A percentile compares a stretch with the other conserved stretches of the same genome.
Evolutionary conservation across 129 eudicot genomes (phyloP).

Genomic region (Flaveria sonorensis): DNA sequence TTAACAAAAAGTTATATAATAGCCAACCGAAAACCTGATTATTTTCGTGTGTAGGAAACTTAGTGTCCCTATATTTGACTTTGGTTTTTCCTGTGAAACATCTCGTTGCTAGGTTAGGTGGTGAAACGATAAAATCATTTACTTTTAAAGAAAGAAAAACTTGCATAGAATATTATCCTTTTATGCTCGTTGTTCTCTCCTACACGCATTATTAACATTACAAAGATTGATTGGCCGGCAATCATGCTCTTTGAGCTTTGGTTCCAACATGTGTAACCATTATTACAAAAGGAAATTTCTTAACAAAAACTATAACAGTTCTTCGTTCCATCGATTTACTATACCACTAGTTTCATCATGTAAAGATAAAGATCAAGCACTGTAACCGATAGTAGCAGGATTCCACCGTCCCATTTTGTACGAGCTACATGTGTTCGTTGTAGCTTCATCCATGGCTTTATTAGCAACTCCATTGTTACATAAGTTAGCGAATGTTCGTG

Average conservation of each 20-base stretch:
- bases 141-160: too few species aligned
- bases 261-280: not conserved
- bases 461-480: conserved; percentile 53
- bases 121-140: too few species aligned
- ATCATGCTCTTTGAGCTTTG: not conserved
- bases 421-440: conserved; percentile 43
- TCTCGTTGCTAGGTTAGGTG: too few species aligned
- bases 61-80: too few species aligned
- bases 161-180: not conserved
- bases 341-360: not conserved
- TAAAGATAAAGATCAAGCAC: conserved; percentile 20
- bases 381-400: conserved; percentile 39
- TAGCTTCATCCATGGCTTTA: conserved; percentile 50
- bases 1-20: too few species aligned
- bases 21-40: too few species aligned
- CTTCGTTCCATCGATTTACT: not conserved
- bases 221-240: not conserved
- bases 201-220: not conserved
- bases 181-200: not conserved
- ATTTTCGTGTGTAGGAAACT: too few species aligned
- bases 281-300: not conserved
- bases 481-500: conserved; percentile 64
- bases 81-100: too few species aligned
- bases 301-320: not conserved
- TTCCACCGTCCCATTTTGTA: conserved; percentile 37